These are phyloP conservation scores for Rostrohypoxylon terebratum DNA, from an alignment of 495 filamentous ascomycete genomes.

Conservation along the genomic window DNA sequence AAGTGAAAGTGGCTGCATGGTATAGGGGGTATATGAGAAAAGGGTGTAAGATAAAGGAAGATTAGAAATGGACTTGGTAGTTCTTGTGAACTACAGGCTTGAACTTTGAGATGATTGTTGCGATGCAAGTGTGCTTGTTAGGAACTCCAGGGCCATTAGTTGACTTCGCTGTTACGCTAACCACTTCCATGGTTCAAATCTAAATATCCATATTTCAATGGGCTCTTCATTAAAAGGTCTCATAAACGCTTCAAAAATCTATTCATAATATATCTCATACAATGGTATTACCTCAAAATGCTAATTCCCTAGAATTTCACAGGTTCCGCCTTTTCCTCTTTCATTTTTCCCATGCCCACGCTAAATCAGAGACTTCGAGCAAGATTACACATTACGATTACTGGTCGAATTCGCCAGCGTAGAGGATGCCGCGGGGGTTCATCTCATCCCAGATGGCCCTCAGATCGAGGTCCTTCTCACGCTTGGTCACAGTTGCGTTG, in stretches of 20 bases:
- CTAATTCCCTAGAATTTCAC: neutral
- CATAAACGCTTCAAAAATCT: neutral
- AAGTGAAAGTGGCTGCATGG: neutral
- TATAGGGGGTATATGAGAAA: neutral
- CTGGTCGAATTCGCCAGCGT: constrained; percentile 46
- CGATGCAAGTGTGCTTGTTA: neutral
- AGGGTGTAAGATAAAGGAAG: constrained; percentile 13
- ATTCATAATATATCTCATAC: neutral
- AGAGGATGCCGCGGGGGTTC: constrained; percentile 44
- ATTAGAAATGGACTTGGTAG: neutral
- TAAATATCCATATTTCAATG: too few species aligned
- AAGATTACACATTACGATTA: constrained; percentile 24
- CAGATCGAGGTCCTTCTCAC: constrained; percentile 38
- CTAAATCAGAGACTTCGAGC: neutral
- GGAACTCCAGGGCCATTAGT: too few species aligned
- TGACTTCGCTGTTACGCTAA: too few species aligned
- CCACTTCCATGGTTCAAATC: too few species aligned
- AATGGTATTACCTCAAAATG: constrained; percentile 14
- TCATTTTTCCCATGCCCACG: neutral
- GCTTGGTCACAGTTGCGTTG: constrained; percentile 30
- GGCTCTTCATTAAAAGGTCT: neutral
- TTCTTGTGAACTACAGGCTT: neutral
- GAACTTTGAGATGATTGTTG: neutral
- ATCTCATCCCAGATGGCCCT: constrained; percentile 46
- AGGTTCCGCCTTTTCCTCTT: constrained; percentile 7